Conservation (phyloP, 768 basidiomycete species). For the Kwoniella heveanensis region DNA sequence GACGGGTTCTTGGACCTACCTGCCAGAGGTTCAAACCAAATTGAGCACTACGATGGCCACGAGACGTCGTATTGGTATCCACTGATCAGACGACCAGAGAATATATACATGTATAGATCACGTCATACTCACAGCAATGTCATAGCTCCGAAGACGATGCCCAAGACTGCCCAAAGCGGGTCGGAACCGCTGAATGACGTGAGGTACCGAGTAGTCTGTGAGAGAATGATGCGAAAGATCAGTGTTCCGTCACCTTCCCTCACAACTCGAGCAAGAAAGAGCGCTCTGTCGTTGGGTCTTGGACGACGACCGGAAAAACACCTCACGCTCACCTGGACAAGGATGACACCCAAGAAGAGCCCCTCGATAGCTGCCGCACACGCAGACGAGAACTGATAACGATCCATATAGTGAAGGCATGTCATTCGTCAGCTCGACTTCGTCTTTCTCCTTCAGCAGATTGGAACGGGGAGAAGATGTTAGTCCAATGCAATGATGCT, state of each 20-base stretch:
- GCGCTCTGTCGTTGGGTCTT: too few species aligned
- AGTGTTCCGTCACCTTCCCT: too few species aligned
- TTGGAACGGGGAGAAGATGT: too few species aligned
- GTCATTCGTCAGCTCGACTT: background rate
- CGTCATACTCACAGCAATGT: slow-evolving; percentile 8
- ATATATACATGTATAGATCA: too few species aligned
- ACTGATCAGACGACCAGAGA: too few species aligned
- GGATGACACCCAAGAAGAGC: slow-evolving; percentile 11
- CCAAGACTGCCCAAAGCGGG: slow-evolving; percentile 11
- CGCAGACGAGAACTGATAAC: slow-evolving; percentile 22
- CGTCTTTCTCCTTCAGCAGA: too few species aligned
- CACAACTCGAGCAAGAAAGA: too few species aligned
- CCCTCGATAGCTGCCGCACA: slow-evolving; percentile 13
- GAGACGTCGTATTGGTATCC: too few species aligned
- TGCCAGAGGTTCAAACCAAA: slow-evolving; percentile 24
- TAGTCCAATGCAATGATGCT: too few species aligned
- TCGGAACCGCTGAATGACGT: slow-evolving; percentile 11
- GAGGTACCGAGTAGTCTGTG: slow-evolving; percentile 16
- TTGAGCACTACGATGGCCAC: slow-evolving; percentile 23
- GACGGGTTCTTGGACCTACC: slow-evolving; percentile 4
- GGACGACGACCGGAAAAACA: background rate
- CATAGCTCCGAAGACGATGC: slow-evolving; percentile 11
- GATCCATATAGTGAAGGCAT: background rate
- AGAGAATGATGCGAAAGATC: background rate
- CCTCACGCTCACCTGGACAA: slow-evolving; percentile 13